Evolutionary conservation across 371 early-diverging fungal species (phyloP).

Genomic region (Mortierella sp.): DNA sequence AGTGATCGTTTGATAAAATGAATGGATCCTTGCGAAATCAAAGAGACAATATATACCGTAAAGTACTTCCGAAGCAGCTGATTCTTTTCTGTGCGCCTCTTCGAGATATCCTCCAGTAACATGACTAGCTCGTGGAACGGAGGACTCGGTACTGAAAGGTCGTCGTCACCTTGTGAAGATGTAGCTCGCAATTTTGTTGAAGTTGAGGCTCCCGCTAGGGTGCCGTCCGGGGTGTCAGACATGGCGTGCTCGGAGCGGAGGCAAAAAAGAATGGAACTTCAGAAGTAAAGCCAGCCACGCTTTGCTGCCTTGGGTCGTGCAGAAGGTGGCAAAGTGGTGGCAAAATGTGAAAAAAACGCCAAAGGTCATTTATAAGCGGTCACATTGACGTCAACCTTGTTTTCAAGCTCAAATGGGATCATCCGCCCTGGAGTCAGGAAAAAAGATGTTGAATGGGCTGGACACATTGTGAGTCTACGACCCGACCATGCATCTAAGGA

Average conservation of each 20-base stretch:
- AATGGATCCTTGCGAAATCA: too few species aligned
- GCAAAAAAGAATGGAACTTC: too few species aligned
- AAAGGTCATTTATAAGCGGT: background rate
- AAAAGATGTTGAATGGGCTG: too few species aligned
- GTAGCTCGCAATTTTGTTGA: too few species aligned
- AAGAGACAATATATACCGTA: too few species aligned
- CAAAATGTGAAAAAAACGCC: background rate
- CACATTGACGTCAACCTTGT: background rate
- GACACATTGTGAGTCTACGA: too few species aligned
- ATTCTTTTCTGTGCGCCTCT: conserved; percentile 17
- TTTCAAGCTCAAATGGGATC: too few species aligned
- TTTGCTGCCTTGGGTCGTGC: too few species aligned
- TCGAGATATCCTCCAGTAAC: conserved; percentile 48
- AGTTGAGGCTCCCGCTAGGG: background rate
- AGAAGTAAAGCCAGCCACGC: too few species aligned
- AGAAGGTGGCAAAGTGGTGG: background rate
- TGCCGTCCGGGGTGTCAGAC: background rate
- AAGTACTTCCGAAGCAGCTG: conserved; percentile 27
- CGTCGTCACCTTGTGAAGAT: conserved; percentile 17
- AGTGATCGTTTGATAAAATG: too few species aligned
- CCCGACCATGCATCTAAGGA: too few species aligned
- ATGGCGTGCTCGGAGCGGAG: background rate
- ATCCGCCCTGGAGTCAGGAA: too few species aligned
- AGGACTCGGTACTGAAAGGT: conserved; percentile 32
- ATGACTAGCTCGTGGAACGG: conserved; percentile 48